Percentiles rank a stretch among this genome's conserved stretches.
Conservation (phyloP, 148 eudicot genomes). For the Vaccinium corymbosum region DNA sequence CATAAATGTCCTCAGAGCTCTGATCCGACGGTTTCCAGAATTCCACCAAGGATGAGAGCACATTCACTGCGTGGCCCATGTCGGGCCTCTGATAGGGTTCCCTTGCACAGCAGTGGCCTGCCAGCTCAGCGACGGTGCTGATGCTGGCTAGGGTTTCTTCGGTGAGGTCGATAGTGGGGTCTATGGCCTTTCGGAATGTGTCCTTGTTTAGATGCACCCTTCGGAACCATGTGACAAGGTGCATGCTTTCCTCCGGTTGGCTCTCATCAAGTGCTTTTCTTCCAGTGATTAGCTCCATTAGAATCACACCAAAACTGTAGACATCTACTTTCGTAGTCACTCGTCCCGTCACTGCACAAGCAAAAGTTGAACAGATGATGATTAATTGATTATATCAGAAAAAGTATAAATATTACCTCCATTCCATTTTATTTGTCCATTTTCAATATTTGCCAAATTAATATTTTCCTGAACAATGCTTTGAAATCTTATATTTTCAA, state of each 20-base stretch:
- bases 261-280: constrained; percentile 87
- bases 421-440: too few species aligned
- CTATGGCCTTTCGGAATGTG: constrained; percentile 78
- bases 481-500: too few species aligned
- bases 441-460: too few species aligned
- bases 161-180: constrained; percentile 60
- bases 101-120: constrained; percentile 91
- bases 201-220: constrained; percentile 88
- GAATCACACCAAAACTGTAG: constrained; percentile 81
- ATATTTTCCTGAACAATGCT: too few species aligned
- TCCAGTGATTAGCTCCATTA: constrained; percentile 89
- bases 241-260: constrained; percentile 95
- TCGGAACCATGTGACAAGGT: constrained; percentile 93
- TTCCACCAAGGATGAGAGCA: constrained; percentile 82
- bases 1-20: constrained; percentile 63
- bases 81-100: constrained; percentile 96
- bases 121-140: constrained; percentile 87
- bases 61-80: constrained; percentile 92
- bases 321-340: constrained; percentile 92
- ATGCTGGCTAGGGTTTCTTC: constrained; percentile 76
- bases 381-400: background rate
- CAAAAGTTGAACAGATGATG: background rate
- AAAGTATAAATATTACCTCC: too few species aligned
- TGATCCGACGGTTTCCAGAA: constrained; percentile 74
- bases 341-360: constrained; percentile 72